A percentile compares a stretch with the other conserved stretches of the same genome.
These are phyloP conservation scores for Teunomyces funiuensis DNA, from an alignment of 805 yeast genomes.

Conservation along the genomic window DNA sequence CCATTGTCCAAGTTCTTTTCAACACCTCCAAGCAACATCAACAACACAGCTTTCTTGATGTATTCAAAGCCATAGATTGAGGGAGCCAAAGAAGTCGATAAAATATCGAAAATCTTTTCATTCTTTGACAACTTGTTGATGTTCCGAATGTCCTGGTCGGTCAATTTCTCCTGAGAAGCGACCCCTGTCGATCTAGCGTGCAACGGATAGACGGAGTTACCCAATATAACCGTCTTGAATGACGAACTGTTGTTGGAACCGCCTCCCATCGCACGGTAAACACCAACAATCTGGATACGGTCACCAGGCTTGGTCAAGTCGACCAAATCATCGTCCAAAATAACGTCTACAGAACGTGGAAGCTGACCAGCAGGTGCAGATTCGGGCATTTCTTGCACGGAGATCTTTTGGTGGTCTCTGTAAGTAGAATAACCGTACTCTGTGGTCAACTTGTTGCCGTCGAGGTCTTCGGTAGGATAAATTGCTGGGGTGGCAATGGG, in stretches of 20 bases:
- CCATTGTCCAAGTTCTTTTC: conserved; percentile 94
- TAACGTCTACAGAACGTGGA: conserved; percentile 88
- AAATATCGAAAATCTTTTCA: conserved; percentile 68
- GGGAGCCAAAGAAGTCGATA: conserved; percentile 90
- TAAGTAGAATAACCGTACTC: conserved; percentile 93
- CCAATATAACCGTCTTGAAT: conserved; percentile 80
- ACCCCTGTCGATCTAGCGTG: conserved; percentile 88
- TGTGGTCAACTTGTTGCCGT: conserved; percentile 82
- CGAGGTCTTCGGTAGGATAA: conserved; percentile 90
- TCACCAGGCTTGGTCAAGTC: conserved; percentile 95
- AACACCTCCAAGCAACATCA: conserved; percentile 90
- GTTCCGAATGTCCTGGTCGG: conserved; percentile 82
- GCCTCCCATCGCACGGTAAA: conserved; percentile 87
- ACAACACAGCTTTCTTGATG: conserved; percentile 85
- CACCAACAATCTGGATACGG: conserved; percentile 90
- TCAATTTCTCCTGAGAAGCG: conserved; percentile 63
- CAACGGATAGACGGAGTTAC: conserved; percentile 84
- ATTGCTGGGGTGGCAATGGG: conserved; percentile 80
- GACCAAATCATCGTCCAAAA: conserved; percentile 93
- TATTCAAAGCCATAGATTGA: conserved; percentile 91
- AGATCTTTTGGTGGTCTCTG: conserved; percentile 88
- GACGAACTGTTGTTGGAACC: conserved; percentile 57
- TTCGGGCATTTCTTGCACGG: conserved; percentile 98
- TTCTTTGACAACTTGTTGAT: conserved; percentile 77
- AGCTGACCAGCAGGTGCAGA: conserved; percentile 97